phyloP scores from a whole-genome alignment of 768 basidiomycete species.

The Scleroderma bovista region DNA sequence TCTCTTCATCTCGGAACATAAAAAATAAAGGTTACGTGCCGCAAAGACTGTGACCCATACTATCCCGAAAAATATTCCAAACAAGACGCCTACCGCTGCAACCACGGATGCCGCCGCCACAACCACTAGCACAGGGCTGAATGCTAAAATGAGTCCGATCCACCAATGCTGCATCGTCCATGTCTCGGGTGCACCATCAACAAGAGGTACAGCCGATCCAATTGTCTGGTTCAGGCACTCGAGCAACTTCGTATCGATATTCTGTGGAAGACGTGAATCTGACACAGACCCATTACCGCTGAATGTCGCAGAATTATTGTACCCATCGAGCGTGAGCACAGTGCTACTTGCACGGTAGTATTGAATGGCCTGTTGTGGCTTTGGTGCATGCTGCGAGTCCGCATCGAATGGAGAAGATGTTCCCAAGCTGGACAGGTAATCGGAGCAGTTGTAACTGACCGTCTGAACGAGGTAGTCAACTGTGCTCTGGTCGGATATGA shows the following conservation, averaged over 20 bases:
- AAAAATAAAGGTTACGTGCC: no score
- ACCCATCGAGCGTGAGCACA: conserved; percentile 56
- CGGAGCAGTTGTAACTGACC: conserved; percentile 41
- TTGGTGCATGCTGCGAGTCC: conserved; percentile 20
- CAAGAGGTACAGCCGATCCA: conserved; percentile 49
- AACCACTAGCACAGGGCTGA: no score
- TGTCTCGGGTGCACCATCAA: conserved; percentile 32
- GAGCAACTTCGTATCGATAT: conserved; percentile 45
- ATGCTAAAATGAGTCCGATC: no score
- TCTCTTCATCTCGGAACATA: no score
- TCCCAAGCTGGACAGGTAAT: conserved; percentile 28
- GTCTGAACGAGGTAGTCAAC: conserved; percentile 37
- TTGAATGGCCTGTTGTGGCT: conserved; percentile 52
- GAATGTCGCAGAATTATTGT: conserved; percentile 56
- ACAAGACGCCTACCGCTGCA: no score
- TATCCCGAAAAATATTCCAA: no score
- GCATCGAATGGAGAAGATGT: conserved; percentile 29
- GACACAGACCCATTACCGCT: conserved; percentile 34
- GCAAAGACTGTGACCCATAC: no score
- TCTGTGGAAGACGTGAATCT: conserved; percentile 46
- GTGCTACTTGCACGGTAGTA: conserved; percentile 67
- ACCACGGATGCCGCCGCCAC: no score
- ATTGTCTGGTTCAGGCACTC: conserved; percentile 61
- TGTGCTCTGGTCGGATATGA: conserved; percentile 46
- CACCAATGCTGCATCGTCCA: no score